Evolutionary conservation across 2,329 filamentous ascomycete genomes (phyloP).

Genomic region (Volutella citrinella): DNA sequence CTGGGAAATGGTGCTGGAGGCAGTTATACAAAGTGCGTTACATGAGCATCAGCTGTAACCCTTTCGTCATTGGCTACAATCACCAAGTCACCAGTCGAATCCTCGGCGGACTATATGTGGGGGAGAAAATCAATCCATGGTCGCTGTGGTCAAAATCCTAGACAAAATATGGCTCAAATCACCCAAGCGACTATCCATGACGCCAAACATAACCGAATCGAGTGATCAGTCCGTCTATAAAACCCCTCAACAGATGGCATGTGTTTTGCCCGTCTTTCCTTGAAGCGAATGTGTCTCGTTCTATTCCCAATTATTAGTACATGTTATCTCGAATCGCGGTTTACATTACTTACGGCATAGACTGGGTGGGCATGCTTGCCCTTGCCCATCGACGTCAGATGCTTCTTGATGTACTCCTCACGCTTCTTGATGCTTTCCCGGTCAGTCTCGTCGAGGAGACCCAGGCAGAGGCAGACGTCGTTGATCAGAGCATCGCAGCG

Average conservation of each 20-base stretch:
- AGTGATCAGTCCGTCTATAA: conserved; percentile 11
- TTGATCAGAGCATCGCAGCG: conserved; percentile 75
- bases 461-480: conserved; percentile 76
- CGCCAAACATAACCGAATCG: conserved; percentile 12
- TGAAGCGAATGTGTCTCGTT: conserved; percentile 84
- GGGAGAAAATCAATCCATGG: conserved; percentile 14
- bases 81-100: too few relatives aligned
- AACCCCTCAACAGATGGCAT: conserved; percentile 68
- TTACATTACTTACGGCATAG: conserved; percentile 42
- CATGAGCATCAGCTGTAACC: too few relatives aligned
- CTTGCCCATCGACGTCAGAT: conserved; percentile 52
- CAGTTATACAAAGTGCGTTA: too few relatives aligned
- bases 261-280: conserved; percentile 87
- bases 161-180: conserved; percentile 5
- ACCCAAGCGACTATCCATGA: conserved; percentile 18
- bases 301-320: conserved; percentile 31
- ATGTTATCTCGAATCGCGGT: rapidly evolving
- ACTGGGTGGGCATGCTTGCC: conserved; percentile 46
- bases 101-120: too few relatives aligned
- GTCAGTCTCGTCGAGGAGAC: conserved; percentile 72
- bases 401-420: conserved; percentile 60
- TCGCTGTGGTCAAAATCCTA: conserved; percentile 11
- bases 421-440: conserved; percentile 66
- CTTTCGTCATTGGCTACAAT: too few relatives aligned
- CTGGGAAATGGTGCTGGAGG: too few relatives aligned